phyloP scores from a whole-genome alignment of 2,329 filamentous ascomycete genomes.

The Fusarium subtropicale region DNA sequence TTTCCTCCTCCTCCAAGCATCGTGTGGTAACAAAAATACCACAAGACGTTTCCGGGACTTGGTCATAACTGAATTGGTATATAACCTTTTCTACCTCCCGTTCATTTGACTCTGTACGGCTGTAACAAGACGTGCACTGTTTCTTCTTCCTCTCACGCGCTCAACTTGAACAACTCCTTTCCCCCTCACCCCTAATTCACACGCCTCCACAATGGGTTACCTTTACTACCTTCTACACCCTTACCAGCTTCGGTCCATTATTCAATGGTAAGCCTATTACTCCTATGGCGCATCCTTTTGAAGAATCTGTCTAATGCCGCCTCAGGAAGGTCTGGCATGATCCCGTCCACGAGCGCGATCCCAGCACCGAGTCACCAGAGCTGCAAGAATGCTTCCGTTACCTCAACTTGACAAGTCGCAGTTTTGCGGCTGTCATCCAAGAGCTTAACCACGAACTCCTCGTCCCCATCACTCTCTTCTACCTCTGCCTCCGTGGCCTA shows the following conservation, averaged over 20 bases:
- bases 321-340: slow-evolving; percentile 96
- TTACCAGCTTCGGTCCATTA: slow-evolving; percentile 80
- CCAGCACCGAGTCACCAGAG: slow-evolving; percentile 77
- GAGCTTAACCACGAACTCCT: slow-evolving; percentile 95
- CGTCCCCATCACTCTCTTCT: slow-evolving; percentile 90
- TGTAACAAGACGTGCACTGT: slow-evolving; percentile 35
- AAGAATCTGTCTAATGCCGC: slow-evolving; percentile 11
- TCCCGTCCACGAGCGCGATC: slow-evolving; percentile 86
- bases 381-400: slow-evolving; percentile 87
- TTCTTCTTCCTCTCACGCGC: slow-evolving; percentile 18
- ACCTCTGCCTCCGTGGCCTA: slow-evolving; percentile 88
- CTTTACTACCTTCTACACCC: slow-evolving; percentile 82
- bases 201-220: slow-evolving; percentile 65
- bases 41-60: slow-evolving; percentile 37
- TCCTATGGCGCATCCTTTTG: neutral
- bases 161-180: slow-evolving; percentile 13
- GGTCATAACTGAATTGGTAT: slow-evolving; percentile 43
- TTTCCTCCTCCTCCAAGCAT: slow-evolving; percentile 32
- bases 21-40: slow-evolving; percentile 36
- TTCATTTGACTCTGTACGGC: slow-evolving; percentile 24
- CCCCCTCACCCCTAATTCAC: slow-evolving; percentile 15
- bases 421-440: slow-evolving; percentile 92
- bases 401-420: slow-evolving; percentile 89
- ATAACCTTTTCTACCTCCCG: slow-evolving; percentile 37
- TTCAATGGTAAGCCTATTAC: slow-evolving; percentile 80